Evolutionary conservation across 805 yeast species (phyloP).

Genomic region (Cyberlindnera japonica): DNA sequence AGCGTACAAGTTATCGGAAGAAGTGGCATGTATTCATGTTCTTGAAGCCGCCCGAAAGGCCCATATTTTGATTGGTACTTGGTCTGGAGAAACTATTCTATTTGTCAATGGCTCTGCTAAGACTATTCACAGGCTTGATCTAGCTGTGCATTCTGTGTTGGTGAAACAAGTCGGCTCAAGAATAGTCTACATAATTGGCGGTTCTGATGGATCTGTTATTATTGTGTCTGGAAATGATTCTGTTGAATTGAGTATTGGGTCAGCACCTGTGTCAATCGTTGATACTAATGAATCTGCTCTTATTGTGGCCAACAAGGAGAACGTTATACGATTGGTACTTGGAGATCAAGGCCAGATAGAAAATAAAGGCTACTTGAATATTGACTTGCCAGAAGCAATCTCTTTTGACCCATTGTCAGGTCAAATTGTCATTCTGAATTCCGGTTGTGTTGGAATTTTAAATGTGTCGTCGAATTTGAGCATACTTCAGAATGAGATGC

Average conservation of each 20-base stretch:
- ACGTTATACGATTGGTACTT: conserved; percentile 10
- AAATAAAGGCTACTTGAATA: conserved; percentile 19
- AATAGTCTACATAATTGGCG: conserved; percentile 19
- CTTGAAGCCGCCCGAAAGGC: neutral
- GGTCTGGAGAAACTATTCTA: conserved; percentile 23
- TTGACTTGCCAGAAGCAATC: conserved; percentile 15
- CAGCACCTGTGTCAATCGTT: conserved; percentile 24
- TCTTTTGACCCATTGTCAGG: neutral
- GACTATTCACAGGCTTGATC: conserved; percentile 2
- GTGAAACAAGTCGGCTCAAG: conserved; percentile 9
- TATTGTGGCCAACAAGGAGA: conserved; percentile 22
- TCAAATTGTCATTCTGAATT: neutral
- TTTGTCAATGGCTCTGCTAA: conserved; percentile 9
- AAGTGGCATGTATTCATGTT: conserved; percentile 16
- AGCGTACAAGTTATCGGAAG: conserved; percentile 12
- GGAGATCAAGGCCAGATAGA: conserved; percentile 1
- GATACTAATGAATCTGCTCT: conserved; percentile 8
- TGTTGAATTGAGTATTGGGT: conserved; percentile 16
- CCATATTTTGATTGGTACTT: conserved; percentile 19
- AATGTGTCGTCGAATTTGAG: neutral
- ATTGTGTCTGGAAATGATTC: neutral
- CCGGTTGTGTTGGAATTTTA: conserved; percentile 2
- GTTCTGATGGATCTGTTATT: conserved; percentile 23
- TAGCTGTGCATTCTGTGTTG: conserved; percentile 20
- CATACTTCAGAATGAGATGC: conserved; percentile 10